These are phyloP conservation scores for Pisolithus sp. DNA, from an alignment of 768 basidiomycete genomes.

Conservation along the genomic window DNA sequence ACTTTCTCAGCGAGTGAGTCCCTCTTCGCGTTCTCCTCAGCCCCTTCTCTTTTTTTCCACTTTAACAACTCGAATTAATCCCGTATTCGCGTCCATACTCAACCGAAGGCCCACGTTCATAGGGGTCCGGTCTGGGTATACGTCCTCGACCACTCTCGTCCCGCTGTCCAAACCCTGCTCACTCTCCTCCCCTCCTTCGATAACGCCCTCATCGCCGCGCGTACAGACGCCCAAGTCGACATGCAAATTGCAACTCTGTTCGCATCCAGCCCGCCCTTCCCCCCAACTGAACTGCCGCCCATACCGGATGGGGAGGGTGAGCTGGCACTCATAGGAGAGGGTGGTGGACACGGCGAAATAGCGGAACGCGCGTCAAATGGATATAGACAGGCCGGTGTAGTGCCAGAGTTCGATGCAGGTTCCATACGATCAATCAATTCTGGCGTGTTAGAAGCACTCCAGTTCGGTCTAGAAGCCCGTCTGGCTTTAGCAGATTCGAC, in stretches of 20 bases:
- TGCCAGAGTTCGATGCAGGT: constrained; percentile 23
- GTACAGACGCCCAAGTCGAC: constrained; percentile 64
- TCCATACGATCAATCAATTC: constrained; percentile 41
- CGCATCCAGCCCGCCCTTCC: constrained; percentile 78
- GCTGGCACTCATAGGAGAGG: constrained; percentile 12
- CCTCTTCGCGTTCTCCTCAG: background rate
- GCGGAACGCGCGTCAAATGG: no score
- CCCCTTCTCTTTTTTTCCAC: no score
- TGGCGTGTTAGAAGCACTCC: constrained; percentile 41
- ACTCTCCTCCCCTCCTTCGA: constrained; percentile 58
- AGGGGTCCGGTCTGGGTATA: constrained; percentile 92
- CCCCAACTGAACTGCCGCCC: constrained; percentile 54
- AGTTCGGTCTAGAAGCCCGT: constrained; percentile 35
- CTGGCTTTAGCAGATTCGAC: constrained; percentile 36
- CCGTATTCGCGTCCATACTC: background rate
- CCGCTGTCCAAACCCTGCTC: constrained; percentile 74
- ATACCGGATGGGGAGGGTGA: constrained; percentile 17
- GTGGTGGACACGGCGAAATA: no score
- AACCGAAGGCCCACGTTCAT: constrained; percentile 4
- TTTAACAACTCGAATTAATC: no score
- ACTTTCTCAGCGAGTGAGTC: constrained; percentile 71
- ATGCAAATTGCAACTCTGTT: constrained; percentile 74
- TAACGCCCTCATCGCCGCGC: constrained; percentile 66
- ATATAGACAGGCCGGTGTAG: no score
- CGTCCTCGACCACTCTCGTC: constrained; percentile 67